Evolutionary conservation across 164 flowering plant genomes (phyloP), one percentile per base, ranked within the genome.

Genomic region (Berberis thunbergii): DNA sequence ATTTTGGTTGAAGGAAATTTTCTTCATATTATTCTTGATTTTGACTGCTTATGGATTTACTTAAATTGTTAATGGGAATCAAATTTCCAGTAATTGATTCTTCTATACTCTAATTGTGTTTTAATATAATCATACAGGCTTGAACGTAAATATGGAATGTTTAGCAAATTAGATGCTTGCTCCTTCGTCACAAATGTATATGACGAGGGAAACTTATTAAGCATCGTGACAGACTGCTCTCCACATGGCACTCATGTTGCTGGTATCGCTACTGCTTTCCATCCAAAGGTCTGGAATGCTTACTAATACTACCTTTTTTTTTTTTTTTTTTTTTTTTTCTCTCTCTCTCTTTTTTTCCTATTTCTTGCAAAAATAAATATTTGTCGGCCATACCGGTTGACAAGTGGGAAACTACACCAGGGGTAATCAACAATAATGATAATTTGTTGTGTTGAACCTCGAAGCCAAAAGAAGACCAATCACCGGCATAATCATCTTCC

Each of bases 221-320:
- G 99, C 67, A 86, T 94, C 66, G 99, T 94, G 38, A 94, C 99
- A 8, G 99, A 94, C 75, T 38, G 85, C 73, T 94, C 99, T 5
- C 97, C 97, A 8, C 99, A 94, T 81, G 99, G 88, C 13, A 94
- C 99, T 74, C 99, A 94, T 83, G 99, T 94, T 83, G 96, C 99
- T 74, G 97, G 99, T 45, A 94, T 94, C 66, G 84, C 99, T 67
- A 70, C 95, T 73, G 97, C 99, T 70, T 88, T 82, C 81, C 89
- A 94, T 70, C 84, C 91, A 12, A 74, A 87, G 88, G 98, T 94
- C 9, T 38, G 42, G 43, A 57, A 40, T 8, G 8, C 3, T 41
- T 57, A 26, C 41, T 10, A 26, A 52, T 26, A 52, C 13, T 11
- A 10, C 10, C n/a, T 52, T 52, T 13, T 26, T 52, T 52, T 52